phyloP scores from a whole-genome alignment of 163 green algal species.

The Scenedesmus sp. region DNA sequence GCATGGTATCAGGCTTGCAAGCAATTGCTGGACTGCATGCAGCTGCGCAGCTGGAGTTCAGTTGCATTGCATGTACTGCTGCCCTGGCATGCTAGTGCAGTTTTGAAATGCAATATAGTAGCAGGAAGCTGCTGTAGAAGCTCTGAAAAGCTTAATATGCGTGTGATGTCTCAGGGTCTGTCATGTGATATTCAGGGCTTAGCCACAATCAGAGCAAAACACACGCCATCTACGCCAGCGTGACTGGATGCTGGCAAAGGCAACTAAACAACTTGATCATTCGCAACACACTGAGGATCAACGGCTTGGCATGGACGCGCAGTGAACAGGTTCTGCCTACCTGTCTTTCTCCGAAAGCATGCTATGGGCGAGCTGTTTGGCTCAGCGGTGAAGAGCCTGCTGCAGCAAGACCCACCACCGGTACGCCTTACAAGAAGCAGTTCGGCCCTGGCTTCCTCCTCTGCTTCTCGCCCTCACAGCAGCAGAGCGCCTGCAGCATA shows the following conservation, averaged over 20 bases:
- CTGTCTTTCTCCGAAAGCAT: not conserved
- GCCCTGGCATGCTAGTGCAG: not conserved
- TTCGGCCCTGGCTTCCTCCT: not conserved
- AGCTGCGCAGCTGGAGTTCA: not conserved
- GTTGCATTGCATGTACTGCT: not conserved
- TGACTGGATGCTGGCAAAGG: too few species aligned
- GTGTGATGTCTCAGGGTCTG: not conserved
- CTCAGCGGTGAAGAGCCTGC: not conserved
- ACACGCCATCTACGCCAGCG: not conserved
- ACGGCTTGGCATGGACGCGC: not conserved
- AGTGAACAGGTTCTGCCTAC: not conserved
- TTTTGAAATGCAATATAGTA: not conserved
- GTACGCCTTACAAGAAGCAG: not conserved
- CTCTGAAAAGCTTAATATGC: not conserved
- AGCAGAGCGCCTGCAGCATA: slow-evolving; percentile 4
- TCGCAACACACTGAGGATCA: too few species aligned
- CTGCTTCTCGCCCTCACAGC: not conserved
- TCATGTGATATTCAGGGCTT: not conserved
- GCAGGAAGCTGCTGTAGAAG: not conserved
- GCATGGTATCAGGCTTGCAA: not conserved
- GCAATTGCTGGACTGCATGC: not conserved
- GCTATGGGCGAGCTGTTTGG: slow-evolving; percentile 21
- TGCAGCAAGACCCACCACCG: slow-evolving; percentile 23
- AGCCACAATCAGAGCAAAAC: not conserved
- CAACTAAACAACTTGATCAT: too few species aligned